Conservation (phyloP, 192 early-diverging fungal genomes). For the Mortierella antarctica region DNA sequence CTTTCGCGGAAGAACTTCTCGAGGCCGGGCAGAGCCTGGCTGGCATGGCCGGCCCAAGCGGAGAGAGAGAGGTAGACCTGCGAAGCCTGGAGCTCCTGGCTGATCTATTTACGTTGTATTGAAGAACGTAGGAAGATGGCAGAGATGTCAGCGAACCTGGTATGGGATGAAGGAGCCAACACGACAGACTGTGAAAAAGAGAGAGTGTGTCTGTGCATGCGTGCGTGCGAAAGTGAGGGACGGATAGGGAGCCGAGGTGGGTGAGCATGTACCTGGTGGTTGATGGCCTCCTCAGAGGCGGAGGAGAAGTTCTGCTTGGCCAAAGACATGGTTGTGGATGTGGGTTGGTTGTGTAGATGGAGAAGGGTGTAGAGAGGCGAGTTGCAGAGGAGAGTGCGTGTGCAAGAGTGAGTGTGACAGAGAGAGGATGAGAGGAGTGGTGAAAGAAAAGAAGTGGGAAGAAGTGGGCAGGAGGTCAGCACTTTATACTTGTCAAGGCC, state of each 20-base stretch:
- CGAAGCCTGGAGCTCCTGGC: conserved; percentile 67
- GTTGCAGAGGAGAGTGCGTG: background rate
- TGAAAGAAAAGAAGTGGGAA: conserved; percentile 3
- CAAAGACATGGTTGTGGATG: conserved; percentile 45
- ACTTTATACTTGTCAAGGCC: conserved; percentile 2
- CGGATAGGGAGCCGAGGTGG: background rate
- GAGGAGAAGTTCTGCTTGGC: conserved; percentile 69
- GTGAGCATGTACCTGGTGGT: conserved; percentile 47
- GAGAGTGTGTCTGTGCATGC: no score
- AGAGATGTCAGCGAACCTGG: background rate
- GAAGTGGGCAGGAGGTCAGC: background rate
- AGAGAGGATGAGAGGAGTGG: background rate
- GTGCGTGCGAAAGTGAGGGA: background rate
- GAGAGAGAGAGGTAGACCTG: conserved; percentile 66
- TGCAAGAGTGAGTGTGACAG: background rate
- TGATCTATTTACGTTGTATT: conserved; percentile 51
- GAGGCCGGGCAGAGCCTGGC: conserved; percentile 61
- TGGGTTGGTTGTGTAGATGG: background rate
- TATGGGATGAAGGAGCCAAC: background rate
- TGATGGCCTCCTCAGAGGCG: conserved; percentile 63
- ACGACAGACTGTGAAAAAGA: background rate
- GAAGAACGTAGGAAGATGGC: background rate
- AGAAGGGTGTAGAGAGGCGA: background rate
- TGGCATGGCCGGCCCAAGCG: conserved; percentile 60
- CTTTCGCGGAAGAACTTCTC: conserved; percentile 65